Base-by-base conservation (phyloP, 2,329 filamentous ascomycete species). In the Colletotrichum sansevieriae region DNA sequence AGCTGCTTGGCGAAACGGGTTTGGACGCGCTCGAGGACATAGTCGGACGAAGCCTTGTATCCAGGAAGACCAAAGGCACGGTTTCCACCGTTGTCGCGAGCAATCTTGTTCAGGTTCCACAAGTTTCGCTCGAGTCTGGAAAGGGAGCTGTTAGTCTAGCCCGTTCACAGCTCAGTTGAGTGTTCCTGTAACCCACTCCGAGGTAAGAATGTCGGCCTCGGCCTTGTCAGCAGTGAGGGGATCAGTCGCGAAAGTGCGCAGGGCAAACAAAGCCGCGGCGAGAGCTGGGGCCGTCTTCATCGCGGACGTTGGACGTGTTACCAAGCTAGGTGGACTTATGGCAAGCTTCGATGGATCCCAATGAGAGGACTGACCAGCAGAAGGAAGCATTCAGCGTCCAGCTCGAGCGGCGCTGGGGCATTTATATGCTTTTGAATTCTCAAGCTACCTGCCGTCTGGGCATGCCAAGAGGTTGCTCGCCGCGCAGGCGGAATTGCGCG, bases 11-110 rank as follows among this genome's bases (percentile, higher is more conserved):
- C 74, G 69, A 83, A 81, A 22, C 79, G 78, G 37, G 72, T 78
- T 68, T 77, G 71, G 12, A 79, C 75, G 12, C 84, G 83, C 61
- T 83, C 83, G 5, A 87, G 79, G 65, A 90, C 78, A 73, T 85
- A 90, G 72, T 90, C 85, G 18, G 86, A 76, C 0, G 87, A 89
- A 2, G 86, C 87, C 58, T 83, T 82, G 80, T 84, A 90, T 13
- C 88, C 88, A 1, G 87, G 85, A 10, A 85, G 78, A 13, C 88
- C 88, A 66, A 88, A 89, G 5, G 88, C 88, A 58, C 88, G 82
- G 76, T 88, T 89, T 15, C 87, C 87, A 44, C 85, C 86, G 72
- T 90, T 85, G 59, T 83, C 79, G 35, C 77, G 77, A 12, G 82
- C 87, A 62, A 90, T 89, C 49, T 82, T 77, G 74, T 89, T 81